These are phyloP conservation scores for Tuber borchii DNA, from an alignment of 495 filamentous ascomycete genomes.

Conservation along the genomic window DNA sequence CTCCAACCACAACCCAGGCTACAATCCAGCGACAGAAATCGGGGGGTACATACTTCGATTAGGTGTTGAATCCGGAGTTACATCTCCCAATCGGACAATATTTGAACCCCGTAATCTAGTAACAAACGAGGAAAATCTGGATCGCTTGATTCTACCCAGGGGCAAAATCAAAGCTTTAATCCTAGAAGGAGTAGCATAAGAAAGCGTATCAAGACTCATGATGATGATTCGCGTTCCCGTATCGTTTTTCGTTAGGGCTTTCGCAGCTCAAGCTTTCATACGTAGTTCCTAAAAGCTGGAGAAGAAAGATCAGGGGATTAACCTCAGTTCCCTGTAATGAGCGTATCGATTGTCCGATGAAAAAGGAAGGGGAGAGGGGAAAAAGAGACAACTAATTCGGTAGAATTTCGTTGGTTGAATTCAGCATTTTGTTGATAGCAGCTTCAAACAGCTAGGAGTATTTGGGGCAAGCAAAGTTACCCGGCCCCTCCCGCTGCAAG, in stretches of 20 bases:
- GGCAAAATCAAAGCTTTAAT: conserved; percentile 77
- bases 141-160: conserved; percentile 73
- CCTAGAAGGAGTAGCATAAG: conserved; percentile 81
- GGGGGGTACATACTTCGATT: conserved; percentile 65
- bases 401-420: background rate
- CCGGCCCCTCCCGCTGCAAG: background rate
- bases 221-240: conserved; percentile 42
- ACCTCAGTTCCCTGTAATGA: background rate
- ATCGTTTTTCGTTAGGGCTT: background rate
- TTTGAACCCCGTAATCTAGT: conserved; percentile 69
- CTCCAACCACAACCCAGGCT: background rate
- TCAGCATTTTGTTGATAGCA: background rate
- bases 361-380: background rate
- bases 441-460: background rate
- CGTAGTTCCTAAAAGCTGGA: background rate
- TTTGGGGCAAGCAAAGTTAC: background rate
- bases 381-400: background rate
- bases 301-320: background rate
- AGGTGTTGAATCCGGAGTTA: conserved; percentile 78
- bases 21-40: background rate
- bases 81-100: conserved; percentile 80
- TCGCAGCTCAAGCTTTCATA: background rate
- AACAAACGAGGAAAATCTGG: conserved; percentile 72
- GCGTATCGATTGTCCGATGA: background rate
- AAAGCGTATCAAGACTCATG: conserved; percentile 80